These are phyloP conservation scores for Cetraspora pellucida DNA, from an alignment of 192 early-diverging fungal species.

Conservation along the genomic window DNA sequence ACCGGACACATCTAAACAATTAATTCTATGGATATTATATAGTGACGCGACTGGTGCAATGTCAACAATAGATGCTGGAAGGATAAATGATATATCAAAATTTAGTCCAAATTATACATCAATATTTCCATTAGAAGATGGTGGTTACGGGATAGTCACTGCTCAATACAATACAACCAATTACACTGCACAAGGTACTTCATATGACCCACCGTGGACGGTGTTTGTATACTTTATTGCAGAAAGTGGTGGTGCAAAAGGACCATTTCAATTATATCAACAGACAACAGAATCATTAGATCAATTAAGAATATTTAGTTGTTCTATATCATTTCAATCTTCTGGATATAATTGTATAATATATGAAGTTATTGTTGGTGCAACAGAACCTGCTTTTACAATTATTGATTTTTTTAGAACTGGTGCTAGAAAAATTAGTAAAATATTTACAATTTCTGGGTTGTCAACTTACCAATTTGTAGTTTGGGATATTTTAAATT, in stretches of 20 bases:
- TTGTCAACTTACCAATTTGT: not conserved
- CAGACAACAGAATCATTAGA: not conserved
- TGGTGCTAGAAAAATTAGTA: not conserved
- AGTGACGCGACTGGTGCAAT: not conserved
- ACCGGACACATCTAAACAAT: not conserved
- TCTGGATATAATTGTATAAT: constrained; percentile 21
- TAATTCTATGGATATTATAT: not conserved
- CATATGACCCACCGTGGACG: not conserved
- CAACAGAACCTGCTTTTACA: not conserved
- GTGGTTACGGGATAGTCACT: constrained; percentile 5
- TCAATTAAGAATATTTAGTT: not conserved
- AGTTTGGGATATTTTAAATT: not conserved
- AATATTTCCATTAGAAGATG: constrained; percentile 9
- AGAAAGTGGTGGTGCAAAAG: not conserved
- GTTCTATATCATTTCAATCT: not conserved
- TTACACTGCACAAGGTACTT: no score
- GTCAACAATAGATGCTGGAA: not conserved
- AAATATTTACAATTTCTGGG: not conserved
- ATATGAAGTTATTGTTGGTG: not conserved
- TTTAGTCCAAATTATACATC: not conserved
- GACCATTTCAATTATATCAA: constrained; percentile 17
- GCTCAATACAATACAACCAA: not conserved
- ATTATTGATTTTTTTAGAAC: not conserved
- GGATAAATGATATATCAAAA: not conserved
- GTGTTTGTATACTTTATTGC: not conserved